Conservation (phyloP, 306 rosid species). For the Lathyrus tuberosus region DNA sequence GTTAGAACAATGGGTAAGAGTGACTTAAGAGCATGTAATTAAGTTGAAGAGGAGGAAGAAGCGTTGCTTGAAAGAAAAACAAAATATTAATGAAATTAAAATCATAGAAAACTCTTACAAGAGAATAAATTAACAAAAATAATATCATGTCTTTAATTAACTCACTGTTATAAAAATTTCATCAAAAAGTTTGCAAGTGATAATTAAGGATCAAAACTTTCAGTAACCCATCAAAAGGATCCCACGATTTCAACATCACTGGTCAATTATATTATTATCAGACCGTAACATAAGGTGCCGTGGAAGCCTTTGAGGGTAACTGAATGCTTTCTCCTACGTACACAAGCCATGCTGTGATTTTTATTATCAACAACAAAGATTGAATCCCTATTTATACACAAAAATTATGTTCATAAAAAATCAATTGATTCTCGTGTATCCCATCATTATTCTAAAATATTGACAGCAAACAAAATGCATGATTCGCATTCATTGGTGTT, state of each 20-base stretch:
- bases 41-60: too few relatives aligned
- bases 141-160: too few relatives aligned
- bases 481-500: neutral
- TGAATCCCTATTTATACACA: slow-evolving; percentile 14
- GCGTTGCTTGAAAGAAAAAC: too few relatives aligned
- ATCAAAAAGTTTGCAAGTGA: neutral
- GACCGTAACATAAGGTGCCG: neutral
- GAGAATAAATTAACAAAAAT: too few relatives aligned
- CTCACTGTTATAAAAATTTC: too few relatives aligned
- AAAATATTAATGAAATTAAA: too few relatives aligned
- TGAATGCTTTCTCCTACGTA: neutral
- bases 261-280: too few relatives aligned
- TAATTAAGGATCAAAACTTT: neutral
- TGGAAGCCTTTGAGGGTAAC: slow-evolving; percentile 17
- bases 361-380: neutral
- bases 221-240: neutral
- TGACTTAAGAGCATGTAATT: too few relatives aligned
- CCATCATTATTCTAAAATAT: neutral
- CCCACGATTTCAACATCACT: neutral
- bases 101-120: too few relatives aligned
- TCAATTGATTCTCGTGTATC: neutral
- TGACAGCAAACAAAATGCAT: neutral
- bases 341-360: neutral
- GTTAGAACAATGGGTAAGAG: too few relatives aligned
- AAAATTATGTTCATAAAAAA: neutral